A percentile compares a stretch with the other conserved stretches of the same genome.
Conservation (phyloP, 208 protist genomes). For the Trypanosoma cruzi region DNA sequence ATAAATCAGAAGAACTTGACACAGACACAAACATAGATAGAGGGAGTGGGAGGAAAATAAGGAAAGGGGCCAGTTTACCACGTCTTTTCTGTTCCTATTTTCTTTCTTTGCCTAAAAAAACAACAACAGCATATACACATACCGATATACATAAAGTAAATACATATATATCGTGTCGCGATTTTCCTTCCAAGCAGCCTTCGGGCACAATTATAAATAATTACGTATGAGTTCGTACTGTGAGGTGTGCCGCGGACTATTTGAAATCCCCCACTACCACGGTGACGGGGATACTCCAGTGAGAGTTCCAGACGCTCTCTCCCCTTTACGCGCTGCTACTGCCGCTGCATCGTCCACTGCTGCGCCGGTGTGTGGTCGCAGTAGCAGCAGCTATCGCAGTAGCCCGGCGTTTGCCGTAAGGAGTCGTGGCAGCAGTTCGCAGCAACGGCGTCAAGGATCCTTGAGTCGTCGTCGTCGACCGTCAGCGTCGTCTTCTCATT, state of each 20-base stretch:
- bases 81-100: slow-evolving; percentile 5
- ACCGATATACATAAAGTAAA: slow-evolving; percentile 1
- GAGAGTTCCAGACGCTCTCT: background rate
- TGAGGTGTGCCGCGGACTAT: slow-evolving; percentile 65
- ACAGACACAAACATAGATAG: background rate
- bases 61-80: background rate
- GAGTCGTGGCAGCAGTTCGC: background rate
- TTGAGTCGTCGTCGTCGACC: background rate
- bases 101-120: background rate
- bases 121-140: background rate
- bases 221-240: slow-evolving; percentile 79
- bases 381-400: too few relatives aligned
- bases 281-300: background rate
- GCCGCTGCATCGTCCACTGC: background rate
- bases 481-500: background rate
- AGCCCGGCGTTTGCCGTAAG: background rate
- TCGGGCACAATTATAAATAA: background rate
- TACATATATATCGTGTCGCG: too few relatives aligned
- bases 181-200: too few relatives aligned
- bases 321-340: background rate
- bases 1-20: background rate
- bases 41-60: background rate
- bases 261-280: slow-evolving; percentile 42
- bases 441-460: background rate
- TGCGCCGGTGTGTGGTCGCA: background rate